Percentiles rank a stretch among this genome's conserved stretches.
Conservation (phyloP, 306 rosid species). For the Benincasa hispida region DNA sequence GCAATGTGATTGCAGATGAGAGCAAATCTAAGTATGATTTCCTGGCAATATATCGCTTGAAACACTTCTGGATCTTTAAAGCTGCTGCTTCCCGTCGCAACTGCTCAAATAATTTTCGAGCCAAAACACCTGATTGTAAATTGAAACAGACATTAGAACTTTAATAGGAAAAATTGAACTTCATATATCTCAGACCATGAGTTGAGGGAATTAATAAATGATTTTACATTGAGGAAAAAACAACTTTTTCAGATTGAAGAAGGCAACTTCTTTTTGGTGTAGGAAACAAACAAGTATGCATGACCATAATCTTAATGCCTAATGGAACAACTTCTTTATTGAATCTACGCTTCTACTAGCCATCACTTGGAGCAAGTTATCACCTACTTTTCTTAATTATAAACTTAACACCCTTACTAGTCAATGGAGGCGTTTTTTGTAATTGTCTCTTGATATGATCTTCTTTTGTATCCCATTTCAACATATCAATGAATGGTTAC, state of each 20-base stretch:
- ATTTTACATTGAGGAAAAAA: neutral
- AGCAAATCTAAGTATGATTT: slow-evolving; percentile 41
- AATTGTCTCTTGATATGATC: too few relatives aligned
- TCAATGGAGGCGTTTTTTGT: too few relatives aligned
- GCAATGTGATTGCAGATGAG: slow-evolving; percentile 63
- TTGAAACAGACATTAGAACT: slow-evolving; percentile 12
- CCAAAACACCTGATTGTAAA: slow-evolving; percentile 51
- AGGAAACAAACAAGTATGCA: neutral
- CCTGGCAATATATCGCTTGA: slow-evolving; percentile 45
- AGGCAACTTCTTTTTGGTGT: neutral
- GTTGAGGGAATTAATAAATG: neutral
- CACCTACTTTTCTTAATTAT: too few relatives aligned
- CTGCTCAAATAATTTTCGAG: slow-evolving; percentile 70
- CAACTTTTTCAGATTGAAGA: neutral
- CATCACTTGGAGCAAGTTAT: too few relatives aligned
- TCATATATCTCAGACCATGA: neutral
- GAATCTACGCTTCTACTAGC: too few relatives aligned
- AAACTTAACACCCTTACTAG: too few relatives aligned
- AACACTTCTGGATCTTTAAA: slow-evolving; percentile 73
- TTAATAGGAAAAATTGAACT: neutral
- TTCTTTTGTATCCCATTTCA: too few relatives aligned
- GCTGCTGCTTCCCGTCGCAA: slow-evolving; percentile 86
- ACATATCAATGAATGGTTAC: too few relatives aligned
- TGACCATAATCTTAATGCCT: too few relatives aligned
- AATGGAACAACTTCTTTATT: too few relatives aligned